Evolutionary conservation across 2,329 filamentous ascomycete genomes (phyloP), one percentile per base, ranked within the genome.

Genomic region (Sporothrix sp.): DNA sequence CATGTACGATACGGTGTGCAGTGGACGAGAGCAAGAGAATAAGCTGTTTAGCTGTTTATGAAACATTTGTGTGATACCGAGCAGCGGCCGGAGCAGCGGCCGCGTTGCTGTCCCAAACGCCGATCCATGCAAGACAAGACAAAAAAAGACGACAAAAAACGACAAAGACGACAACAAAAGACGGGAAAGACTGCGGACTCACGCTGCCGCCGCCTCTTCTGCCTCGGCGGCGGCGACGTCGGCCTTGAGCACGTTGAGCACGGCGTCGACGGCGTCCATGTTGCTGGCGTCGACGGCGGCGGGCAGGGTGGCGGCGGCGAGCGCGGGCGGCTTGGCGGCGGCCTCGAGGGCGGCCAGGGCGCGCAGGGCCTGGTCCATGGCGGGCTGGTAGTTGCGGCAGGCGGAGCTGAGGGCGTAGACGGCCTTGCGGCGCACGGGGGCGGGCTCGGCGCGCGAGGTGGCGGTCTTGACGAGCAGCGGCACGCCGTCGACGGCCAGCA

Each of bases 301-400:
- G 16, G 44, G 50, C 61, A 85, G 68, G 60, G 83, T 76, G 28
- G 76, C 72, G 1, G 43, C 33, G 16, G 48, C 45, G 32, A 47
- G 37, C n/a, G 43, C 45, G 8, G 33, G 20, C 14, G 47, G 36
- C 39, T 32, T 39, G 16, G 46, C 52, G 36, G 51, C 18, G 23
- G 30, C 32, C 14, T 16, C 23, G 21, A 42, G 42, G 1, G 36
- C 44, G 8, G 25, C 21, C 61, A 85, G 68, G 60, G 84, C 77
- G 32, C 75, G 72, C 1, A 82, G 78, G 54, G 89, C 71, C 21
- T 74, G 71, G 64, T 88, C 83, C 68, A 91, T 74, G 23, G 83
- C 83, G 1, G 88, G 85, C 70, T 95, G 91, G 66, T 87, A 95
- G 66, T 98, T 98, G 64, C 93, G 77, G 50, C 87, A 79, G 5